Evolutionary conservation across 805 yeast species (phyloP).

Genomic region (Ogataea zsoltii): DNA sequence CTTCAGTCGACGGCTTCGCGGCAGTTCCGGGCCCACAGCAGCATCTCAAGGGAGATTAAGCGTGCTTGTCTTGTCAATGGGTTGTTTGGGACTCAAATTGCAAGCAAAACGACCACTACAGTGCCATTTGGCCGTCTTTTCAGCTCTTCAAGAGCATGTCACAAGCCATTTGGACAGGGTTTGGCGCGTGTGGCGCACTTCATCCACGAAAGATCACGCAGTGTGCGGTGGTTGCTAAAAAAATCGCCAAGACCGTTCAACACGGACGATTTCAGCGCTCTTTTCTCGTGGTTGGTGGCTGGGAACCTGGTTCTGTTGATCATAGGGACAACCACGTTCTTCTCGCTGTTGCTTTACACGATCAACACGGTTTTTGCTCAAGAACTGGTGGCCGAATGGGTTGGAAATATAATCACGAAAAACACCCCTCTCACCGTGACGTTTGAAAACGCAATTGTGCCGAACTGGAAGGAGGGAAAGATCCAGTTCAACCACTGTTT

Average conservation of each 20-base stretch:
- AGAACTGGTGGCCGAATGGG: constrained; percentile 75
- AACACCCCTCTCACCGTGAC: constrained; percentile 82
- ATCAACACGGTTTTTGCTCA: constrained; percentile 86
- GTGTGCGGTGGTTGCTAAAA: constrained; percentile 73
- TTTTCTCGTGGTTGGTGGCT: constrained; percentile 88
- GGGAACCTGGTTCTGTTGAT: constrained; percentile 80
- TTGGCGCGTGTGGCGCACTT: background rate
- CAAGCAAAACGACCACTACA: too few relatives aligned
- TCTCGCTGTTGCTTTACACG: constrained; percentile 73
- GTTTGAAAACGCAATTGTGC: constrained; percentile 92
- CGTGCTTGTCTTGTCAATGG: too few relatives aligned
- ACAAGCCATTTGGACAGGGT: background rate
- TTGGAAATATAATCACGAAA: constrained; percentile 81
- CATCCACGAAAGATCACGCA: constrained; percentile 1
- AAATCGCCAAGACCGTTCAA: constrained; percentile 80
- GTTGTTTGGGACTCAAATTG: too few relatives aligned
- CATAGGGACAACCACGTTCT: constrained; percentile 90
- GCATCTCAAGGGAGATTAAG: too few relatives aligned
- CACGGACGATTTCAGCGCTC: constrained; percentile 88
- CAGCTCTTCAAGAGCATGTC: background rate
- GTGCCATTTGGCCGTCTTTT: background rate
- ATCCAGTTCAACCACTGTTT: constrained; percentile 83
- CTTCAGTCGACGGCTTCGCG: too few relatives aligned
- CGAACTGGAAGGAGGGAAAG: constrained; percentile 88
- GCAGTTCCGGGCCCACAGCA: too few relatives aligned